Percentiles rank a stretch among this genome's conserved stretches.
Conservation (phyloP, 805 yeast genomes). For the Candida fluviatilis region DNA sequence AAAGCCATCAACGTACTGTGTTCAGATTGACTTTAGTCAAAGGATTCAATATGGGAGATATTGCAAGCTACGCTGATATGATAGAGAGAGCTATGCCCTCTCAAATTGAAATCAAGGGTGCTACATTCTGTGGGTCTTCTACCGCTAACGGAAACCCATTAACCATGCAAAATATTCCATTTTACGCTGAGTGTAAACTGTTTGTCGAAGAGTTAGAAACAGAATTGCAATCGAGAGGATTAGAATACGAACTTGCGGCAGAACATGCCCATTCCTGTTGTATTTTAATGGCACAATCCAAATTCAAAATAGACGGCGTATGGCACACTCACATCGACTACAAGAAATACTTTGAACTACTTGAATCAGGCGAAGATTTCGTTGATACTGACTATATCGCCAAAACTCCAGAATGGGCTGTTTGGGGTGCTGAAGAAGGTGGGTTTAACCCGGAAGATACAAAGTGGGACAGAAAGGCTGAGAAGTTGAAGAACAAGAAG, state of each 20-base stretch:
- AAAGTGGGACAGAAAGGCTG: constrained; percentile 61
- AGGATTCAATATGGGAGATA: constrained; percentile 84
- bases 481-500: constrained; percentile 44
- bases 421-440: constrained; percentile 78
- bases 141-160: constrained; percentile 79
- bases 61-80: constrained; percentile 79
- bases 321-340: constrained; percentile 94
- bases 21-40: constrained; percentile 87
- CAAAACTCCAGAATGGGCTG: constrained; percentile 88
- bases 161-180: constrained; percentile 94
- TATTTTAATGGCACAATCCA: constrained; percentile 72
- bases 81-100: constrained; percentile 80
- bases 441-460: constrained; percentile 90
- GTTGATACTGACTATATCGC: constrained; percentile 75
- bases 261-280: constrained; percentile 96
- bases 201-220: constrained; percentile 64
- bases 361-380: constrained; percentile 62
- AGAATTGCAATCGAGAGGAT: constrained; percentile 62
- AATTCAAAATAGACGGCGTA: constrained; percentile 62
- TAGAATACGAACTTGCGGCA: constrained; percentile 80
- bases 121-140: constrained; percentile 92
- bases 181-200: constrained; percentile 79
- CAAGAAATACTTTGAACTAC: constrained; percentile 64
- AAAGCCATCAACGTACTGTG: constrained; percentile 83
- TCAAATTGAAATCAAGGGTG: constrained; percentile 90